Percentiles rank a stretch among this genome's conserved stretches.
These are phyloP conservation scores for Martensiomyces pterosporus DNA, from an alignment of 192 early-diverging fungal genomes.

Conservation along the genomic window DNA sequence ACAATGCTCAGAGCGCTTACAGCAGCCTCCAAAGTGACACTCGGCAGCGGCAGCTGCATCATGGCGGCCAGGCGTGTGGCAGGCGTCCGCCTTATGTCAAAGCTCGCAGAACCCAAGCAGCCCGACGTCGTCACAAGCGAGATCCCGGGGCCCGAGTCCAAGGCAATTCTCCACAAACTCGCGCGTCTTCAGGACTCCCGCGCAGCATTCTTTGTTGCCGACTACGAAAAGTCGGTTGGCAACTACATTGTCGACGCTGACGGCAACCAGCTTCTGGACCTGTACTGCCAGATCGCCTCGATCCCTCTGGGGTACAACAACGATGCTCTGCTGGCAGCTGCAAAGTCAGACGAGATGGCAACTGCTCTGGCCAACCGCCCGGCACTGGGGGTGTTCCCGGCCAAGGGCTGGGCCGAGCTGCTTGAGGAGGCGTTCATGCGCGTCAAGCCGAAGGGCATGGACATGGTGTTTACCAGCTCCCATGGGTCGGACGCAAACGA, in stretches of 20 bases:
- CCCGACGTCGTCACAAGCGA: constrained; percentile 50
- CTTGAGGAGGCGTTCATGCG: constrained; percentile 62
- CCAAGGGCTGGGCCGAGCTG: constrained; percentile 56
- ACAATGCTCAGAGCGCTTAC: too few relatives aligned
- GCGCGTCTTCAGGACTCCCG: constrained; percentile 61
- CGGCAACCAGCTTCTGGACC: constrained; percentile 64
- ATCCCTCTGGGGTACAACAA: constrained; percentile 74
- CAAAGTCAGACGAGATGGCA: constrained; percentile 55
- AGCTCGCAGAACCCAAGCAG: constrained; percentile 54
- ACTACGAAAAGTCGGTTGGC: constrained; percentile 61
- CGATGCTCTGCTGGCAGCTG: constrained; percentile 52
- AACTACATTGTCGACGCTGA: constrained; percentile 74
- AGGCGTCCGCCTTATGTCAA: constrained; percentile 13
- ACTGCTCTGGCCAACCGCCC: constrained; percentile 64
- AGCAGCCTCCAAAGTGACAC: background rate
- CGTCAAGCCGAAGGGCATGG: constrained; percentile 62
- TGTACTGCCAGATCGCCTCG: constrained; percentile 71
- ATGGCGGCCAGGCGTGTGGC: too few relatives aligned
- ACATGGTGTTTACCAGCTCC: constrained; percentile 67
- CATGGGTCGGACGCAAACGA: constrained; percentile 75
- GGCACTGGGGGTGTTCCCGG: constrained; percentile 63
- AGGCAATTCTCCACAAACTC: constrained; percentile 48
- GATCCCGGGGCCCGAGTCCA: constrained; percentile 62
- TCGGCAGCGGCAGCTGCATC: background rate
- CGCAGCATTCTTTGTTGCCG: constrained; percentile 60